Evolutionary conservation across 192 early-diverging fungal genomes (phyloP), one percentile per base, ranked within the genome.

Genomic region (Coemansia sp.): DNA sequence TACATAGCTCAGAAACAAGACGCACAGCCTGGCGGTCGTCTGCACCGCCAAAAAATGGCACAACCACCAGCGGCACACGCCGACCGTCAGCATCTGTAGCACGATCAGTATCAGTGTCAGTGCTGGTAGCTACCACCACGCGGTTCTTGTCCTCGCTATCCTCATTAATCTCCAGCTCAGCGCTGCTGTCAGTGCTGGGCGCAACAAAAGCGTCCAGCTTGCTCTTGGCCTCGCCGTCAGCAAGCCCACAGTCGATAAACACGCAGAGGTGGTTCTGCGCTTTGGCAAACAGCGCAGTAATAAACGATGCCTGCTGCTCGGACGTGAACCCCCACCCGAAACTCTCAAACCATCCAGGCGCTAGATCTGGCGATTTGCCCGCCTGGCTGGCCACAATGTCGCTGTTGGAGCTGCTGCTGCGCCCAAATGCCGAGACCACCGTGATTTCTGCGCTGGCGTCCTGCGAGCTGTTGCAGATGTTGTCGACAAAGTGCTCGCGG

Each of bases 201-300:
- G 27, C 48, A 23, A 50, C 19, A 37, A 27, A 15, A 25, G 24
- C 9, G n/a, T 55, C 29, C 4, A 29, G 14, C n/a, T 55, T 55
- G 53, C 9, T 14, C 25, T 23, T 63, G 21, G 23, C 35, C 24
- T 60, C 63, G 61, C 61, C 66, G 58, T 82, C 79, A 38, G 73
- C 86, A 65, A 88, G 87, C 22, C 87, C 91, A 53, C 84, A 84
- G 82, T 89, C 93, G 49, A 88, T 84, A 83, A 86, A 87, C 49
- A 88, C 76, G 37, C 70, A 90, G 27, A 85, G 72, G 15, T 83
- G 63, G 50, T 77, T 71, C 1, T 64, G 71, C 3, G 79, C 72
- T 12, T 67, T 71, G 21, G 68, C 63, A 17, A 87, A 83, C 17
- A 88, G 63, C 4, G 72, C 76, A 10, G 71, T 73, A 14, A 83